Conservation (phyloP, 2,329 filamentous ascomycete genomes). For the Monosporascus sp. region DNA sequence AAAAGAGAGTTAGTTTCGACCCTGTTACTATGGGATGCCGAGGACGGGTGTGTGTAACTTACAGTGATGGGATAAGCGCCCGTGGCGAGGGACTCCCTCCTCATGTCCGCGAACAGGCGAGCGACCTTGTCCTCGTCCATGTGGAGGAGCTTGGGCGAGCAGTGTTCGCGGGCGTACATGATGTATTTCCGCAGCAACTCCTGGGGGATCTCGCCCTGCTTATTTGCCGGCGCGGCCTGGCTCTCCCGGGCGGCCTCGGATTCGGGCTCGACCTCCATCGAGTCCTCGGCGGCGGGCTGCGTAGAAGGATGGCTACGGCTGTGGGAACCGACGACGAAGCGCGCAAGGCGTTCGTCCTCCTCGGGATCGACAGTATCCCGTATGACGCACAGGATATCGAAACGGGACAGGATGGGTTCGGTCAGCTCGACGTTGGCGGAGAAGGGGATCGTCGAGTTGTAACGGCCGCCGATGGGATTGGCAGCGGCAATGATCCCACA, state of each 20-base stretch:
- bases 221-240: conserved; percentile 22
- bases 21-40: not conserved
- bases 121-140: conserved; percentile 98
- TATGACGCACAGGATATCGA: conserved; percentile 94
- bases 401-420: conserved; percentile 94
- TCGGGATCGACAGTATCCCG: conserved; percentile 88
- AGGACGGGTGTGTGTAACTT: conserved; percentile 31
- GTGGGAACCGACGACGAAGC: conserved; percentile 93
- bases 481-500: conserved; percentile 96
- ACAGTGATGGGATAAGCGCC: conserved; percentile 98
- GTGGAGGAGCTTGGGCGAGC: conserved; percentile 87
- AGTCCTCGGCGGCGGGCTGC: conserved; percentile 41
- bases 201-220: conserved; percentile 75
- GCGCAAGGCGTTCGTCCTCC: conserved; percentile 88
- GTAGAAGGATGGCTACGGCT: conserved; percentile 71
- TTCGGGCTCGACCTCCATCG: conserved; percentile 60
- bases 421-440: conserved; percentile 95
- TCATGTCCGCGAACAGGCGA: conserved; percentile 91
- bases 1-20: conserved; percentile 12
- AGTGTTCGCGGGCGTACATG: conserved; percentile 85
- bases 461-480: conserved; percentile 92
- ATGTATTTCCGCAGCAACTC: conserved; percentile 94
- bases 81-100: conserved; percentile 84
- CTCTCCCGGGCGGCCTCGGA: conserved; percentile 32
- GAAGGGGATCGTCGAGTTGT: conserved; percentile 95